Base-by-base conservation (phyloP, 225 moss, liverwort and hornwort genomes). In the Marchantia paleacea region DNA sequence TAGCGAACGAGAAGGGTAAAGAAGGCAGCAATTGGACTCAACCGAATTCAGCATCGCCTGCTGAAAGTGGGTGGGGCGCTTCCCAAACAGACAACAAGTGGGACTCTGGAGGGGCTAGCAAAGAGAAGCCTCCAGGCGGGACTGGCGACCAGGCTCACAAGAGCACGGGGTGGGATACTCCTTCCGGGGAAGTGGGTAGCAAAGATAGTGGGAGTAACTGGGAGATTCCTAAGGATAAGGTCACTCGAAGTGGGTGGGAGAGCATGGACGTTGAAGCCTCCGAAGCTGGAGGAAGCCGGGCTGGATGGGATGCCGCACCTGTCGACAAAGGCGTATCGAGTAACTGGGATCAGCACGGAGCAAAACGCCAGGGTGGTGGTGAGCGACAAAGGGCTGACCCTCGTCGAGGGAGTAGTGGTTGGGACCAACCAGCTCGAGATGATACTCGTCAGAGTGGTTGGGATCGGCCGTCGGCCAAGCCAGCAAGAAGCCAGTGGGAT, bases 401-500 rank as follows among this genome's bases (percentile, higher is more conserved):
- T 28, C 83, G 75, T 22, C 79, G 83, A 10, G 69, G 75, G 55
- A 75, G 58, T 20, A 79, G 83, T 60, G 75, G 83, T 8, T 83
- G 83, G 83, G 83, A 83, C 30, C 79, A 80, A 10, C 69, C 75
- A 14, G 69, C 60, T 64, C 71, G 15, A 49, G 82, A 72, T 31
- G 79, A 79, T 79, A 71, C 55, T 13, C 48, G 57, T 52, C 75
- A 50, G 66, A 72, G 83, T 69, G 75, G 79, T 52, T 79, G 83
- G 83, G 83, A 83, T 74, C 74, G 75, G 30, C 51, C 79, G 31
- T 58, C 83, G 47, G 30, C 55, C 68, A 75, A 75, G 61, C 79
- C 53, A 52, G 60, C 25, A 3, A 75, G 83, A 80, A 83, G 62
- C 52, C 76, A 47, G 51, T 82, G 85, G 85, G 81, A 82, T 65